phyloP scores from a whole-genome alignment of 1,284 basidiomycete genomes.

The Apiotrichum akiyoshidainum region DNA sequence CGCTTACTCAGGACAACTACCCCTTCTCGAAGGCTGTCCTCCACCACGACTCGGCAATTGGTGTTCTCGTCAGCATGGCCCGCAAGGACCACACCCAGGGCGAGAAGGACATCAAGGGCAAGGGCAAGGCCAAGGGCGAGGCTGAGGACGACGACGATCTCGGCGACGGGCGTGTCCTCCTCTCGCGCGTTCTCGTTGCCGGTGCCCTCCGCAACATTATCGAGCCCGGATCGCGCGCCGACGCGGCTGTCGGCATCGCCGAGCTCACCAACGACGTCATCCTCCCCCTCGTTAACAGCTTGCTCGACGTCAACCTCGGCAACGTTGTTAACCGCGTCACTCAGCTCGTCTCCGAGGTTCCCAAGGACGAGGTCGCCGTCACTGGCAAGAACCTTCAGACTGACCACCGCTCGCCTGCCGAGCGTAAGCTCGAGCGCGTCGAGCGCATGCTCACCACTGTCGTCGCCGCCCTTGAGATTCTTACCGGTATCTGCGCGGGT shows the following conservation, averaged over 20 bases:
- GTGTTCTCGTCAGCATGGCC: constrained; percentile 69
- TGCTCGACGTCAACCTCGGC: constrained; percentile 64
- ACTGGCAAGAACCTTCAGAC: constrained; percentile 42
- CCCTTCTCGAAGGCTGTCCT: constrained; percentile 64
- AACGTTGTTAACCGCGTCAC: constrained; percentile 58
- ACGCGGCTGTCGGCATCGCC: constrained; percentile 56
- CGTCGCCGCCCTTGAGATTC: constrained; percentile 74
- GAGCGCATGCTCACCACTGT: constrained; percentile 71
- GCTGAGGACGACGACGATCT: constrained; percentile 31
- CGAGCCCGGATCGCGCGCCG: constrained; percentile 60
- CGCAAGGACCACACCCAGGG: constrained; percentile 47
- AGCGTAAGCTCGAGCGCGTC: constrained; percentile 67
- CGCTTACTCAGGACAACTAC: constrained; percentile 80
- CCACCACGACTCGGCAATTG: constrained; percentile 61
- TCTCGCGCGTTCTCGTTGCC: constrained; percentile 66
- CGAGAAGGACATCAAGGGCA: constrained; percentile 51
- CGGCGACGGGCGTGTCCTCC: constrained; percentile 47
- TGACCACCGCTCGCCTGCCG: constrained; percentile 65
- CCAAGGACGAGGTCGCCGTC: constrained; percentile 24
- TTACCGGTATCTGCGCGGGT: constrained; percentile 83
- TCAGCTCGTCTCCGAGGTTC: constrained; percentile 59
- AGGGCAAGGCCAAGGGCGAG: constrained; percentile 42
- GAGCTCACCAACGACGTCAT: constrained; percentile 60
- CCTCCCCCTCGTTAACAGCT: constrained; percentile 67
- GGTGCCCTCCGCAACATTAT: constrained; percentile 77